phyloP scores from a whole-genome alignment of 1,284 basidiomycete species.

The Moniliella sp. region DNA sequence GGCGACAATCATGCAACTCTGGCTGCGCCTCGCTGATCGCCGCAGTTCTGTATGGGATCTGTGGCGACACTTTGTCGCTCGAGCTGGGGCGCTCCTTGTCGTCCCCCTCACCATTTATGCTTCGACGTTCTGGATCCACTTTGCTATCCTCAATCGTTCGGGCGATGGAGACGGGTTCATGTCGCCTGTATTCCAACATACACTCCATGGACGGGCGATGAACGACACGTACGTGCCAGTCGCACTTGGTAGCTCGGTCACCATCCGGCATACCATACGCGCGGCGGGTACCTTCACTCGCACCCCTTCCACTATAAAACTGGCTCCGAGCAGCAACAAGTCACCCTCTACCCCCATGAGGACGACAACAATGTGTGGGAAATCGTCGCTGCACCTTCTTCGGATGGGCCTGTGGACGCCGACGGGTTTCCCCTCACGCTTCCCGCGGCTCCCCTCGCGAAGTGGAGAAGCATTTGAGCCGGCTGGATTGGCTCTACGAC shows the following conservation, averaged over 20 bases:
- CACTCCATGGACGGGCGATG: constrained; percentile 73
- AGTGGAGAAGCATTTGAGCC: constrained; percentile 22
- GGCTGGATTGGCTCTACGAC: constrained; percentile 47
- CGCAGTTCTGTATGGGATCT: constrained; percentile 55
- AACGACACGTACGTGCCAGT: constrained; percentile 71
- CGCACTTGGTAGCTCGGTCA: constrained; percentile 58
- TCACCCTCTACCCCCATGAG: constrained; percentile 85
- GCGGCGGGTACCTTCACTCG: constrained; percentile 96
- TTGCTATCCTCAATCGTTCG: constrained; percentile 61
- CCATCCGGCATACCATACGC: constrained; percentile 74
- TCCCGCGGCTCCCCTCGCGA: constrained; percentile 10
- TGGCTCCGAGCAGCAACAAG: constrained; percentile 60
- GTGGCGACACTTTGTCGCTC: constrained; percentile 61
- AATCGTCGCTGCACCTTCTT: constrained; percentile 41
- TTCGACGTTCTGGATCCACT: constrained; percentile 83
- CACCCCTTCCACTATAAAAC: constrained; percentile 68
- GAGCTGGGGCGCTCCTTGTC: constrained; percentile 69
- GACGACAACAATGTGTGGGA: constrained; percentile 80
- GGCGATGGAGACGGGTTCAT: constrained; percentile 97
- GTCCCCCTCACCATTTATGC: constrained; percentile 76
- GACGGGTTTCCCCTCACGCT: constrained; percentile 30
- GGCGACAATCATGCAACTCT: constrained; percentile 65
- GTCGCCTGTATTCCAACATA: constrained; percentile 92
- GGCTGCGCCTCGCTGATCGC: constrained; percentile 70
- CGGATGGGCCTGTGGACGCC: constrained; percentile 37